phyloP scores from a whole-genome alignment of 306 rosid species.

The Vigna mungo region DNA sequence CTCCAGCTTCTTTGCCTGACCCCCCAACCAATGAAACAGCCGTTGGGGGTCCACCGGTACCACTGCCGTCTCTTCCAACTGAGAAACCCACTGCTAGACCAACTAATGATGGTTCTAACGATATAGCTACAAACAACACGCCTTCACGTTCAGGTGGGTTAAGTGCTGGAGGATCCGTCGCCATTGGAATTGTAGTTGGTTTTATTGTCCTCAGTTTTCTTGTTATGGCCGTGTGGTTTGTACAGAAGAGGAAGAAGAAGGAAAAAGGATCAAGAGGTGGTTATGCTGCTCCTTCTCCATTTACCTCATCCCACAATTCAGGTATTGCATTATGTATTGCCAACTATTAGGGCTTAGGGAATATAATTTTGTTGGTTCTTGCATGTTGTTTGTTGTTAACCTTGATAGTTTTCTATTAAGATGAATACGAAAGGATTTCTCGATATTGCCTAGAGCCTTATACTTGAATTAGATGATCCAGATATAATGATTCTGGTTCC shows the following conservation, averaged over 20 bases:
- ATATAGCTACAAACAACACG: constrained; percentile 13
- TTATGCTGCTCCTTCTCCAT: constrained; percentile 74
- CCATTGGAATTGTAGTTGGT: constrained; percentile 72
- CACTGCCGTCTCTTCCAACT: constrained; percentile 53
- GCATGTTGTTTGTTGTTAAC: constrained; percentile 32
- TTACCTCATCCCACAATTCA: constrained; percentile 91
- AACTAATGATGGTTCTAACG: constrained; percentile 48
- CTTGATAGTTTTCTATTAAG: constrained; percentile 7
- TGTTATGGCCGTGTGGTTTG: constrained; percentile 69
- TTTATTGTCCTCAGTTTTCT: constrained; percentile 72
- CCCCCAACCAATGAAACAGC: constrained; percentile 53
- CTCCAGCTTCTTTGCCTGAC: constrained; percentile 56
- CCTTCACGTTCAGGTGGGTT: constrained; percentile 59
- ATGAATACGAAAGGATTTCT: neutral
- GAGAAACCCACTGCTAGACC: constrained; percentile 69
- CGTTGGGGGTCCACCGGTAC: constrained; percentile 36
- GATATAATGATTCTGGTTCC: constrained; percentile 17
- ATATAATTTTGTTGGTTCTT: constrained; percentile 30
- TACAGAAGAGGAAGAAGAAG: constrained; percentile 67
- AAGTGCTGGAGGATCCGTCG: constrained; percentile 57
- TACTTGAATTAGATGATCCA: constrained; percentile 20
- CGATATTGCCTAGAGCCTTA: neutral
- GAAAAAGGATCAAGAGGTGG: constrained; percentile 48
- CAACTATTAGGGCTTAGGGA: constrained; percentile 29
- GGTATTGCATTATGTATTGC: constrained; percentile 56